phyloP scores from a whole-genome alignment of 1,284 basidiomycete genomes.

The Gastroboletus turbinatus region DNA sequence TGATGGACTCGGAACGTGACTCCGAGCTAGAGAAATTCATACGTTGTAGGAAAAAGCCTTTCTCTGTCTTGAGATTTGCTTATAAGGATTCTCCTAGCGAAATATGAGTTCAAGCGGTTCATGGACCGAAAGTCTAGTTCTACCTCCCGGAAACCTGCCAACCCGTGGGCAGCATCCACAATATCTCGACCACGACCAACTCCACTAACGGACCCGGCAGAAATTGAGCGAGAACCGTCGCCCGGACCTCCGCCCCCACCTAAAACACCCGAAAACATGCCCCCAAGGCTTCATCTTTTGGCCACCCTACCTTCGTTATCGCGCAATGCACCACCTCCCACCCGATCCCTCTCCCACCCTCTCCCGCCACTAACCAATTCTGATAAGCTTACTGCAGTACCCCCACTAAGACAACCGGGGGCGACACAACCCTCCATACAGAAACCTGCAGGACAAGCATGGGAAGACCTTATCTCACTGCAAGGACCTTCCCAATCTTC shows the following conservation, averaged over 20 bases:
- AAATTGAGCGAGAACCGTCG: conserved; percentile 18
- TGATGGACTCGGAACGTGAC: conserved; percentile 76
- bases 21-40: conserved; percentile 86
- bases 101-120: conserved; percentile 74
- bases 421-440: conserved; percentile 15
- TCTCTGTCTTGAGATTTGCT: neutral
- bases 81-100: conserved; percentile 43
- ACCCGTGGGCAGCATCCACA: conserved; percentile 43
- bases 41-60: conserved; percentile 46
- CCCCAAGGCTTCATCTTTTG: conserved; percentile 14
- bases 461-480: conserved; percentile 54
- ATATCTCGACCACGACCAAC: conserved; percentile 10
- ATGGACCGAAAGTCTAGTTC: conserved; percentile 35
- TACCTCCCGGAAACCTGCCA: conserved; percentile 41
- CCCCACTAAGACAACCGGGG: conserved; percentile 12
- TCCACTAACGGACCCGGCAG: conserved; percentile 2
- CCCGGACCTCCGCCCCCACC: conserved; percentile 29
- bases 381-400: conserved; percentile 14
- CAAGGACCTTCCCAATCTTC: conserved; percentile 45
- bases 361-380: conserved; percentile 18
- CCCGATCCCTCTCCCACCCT: conserved; percentile 36
- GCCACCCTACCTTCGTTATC: conserved; percentile 6
- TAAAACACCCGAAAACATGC: conserved; percentile 31
- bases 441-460: conserved; percentile 37
- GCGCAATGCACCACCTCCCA: conserved; percentile 6